Percentiles rank a stretch among this genome's conserved stretches.
phyloP scores from a whole-genome alignment of 495 filamentous ascomycete species.

The Baudoinia panamericana region DNA sequence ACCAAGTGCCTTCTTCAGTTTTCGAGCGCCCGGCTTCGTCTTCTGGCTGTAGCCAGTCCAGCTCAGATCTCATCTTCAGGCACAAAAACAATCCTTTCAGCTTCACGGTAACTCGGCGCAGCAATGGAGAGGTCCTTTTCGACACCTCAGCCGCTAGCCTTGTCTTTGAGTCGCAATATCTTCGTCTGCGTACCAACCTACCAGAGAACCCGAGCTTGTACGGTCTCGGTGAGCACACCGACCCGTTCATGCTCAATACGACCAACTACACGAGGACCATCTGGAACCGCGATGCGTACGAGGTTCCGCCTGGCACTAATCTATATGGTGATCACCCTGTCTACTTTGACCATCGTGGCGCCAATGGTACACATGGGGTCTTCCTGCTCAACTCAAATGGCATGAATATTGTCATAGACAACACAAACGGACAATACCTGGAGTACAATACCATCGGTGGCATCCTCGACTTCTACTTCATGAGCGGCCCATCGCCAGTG shows the following conservation, averaged over 20 bases:
- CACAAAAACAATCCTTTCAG: slow-evolving; percentile 58
- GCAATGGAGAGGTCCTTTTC: slow-evolving; percentile 60
- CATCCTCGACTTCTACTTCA: slow-evolving; percentile 73
- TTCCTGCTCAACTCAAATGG: slow-evolving; percentile 74
- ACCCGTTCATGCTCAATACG: slow-evolving; percentile 56
- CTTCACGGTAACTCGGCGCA: slow-evolving; percentile 54
- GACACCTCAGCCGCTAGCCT: slow-evolving; percentile 56
- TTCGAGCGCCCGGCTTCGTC: slow-evolving; percentile 44
- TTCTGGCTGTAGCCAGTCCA: slow-evolving; percentile 12
- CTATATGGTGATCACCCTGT: slow-evolving; percentile 75
- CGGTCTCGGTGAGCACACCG: slow-evolving; percentile 68
- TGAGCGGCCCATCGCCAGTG: slow-evolving; percentile 58
- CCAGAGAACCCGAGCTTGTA: slow-evolving; percentile 59
- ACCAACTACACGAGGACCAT: slow-evolving; percentile 66
- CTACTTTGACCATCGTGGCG: slow-evolving; percentile 65
- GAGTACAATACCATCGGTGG: slow-evolving; percentile 79
- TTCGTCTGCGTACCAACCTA: slow-evolving; percentile 55
- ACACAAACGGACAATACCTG: slow-evolving; percentile 53
- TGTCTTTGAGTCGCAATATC: slow-evolving; percentile 68
- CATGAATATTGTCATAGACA: slow-evolving; percentile 76
- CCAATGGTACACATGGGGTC: slow-evolving; percentile 61
- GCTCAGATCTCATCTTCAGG: slow-evolving; percentile 49
- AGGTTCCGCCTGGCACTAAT: slow-evolving; percentile 53
- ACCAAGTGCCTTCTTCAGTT: slow-evolving; percentile 64
- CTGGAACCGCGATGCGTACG: slow-evolving; percentile 66